Evolutionary conservation across 371 early-diverging fungal genomes (phyloP), one percentile per base, ranked within the genome.

Genomic region (Quaeritorhiza haematococci): DNA sequence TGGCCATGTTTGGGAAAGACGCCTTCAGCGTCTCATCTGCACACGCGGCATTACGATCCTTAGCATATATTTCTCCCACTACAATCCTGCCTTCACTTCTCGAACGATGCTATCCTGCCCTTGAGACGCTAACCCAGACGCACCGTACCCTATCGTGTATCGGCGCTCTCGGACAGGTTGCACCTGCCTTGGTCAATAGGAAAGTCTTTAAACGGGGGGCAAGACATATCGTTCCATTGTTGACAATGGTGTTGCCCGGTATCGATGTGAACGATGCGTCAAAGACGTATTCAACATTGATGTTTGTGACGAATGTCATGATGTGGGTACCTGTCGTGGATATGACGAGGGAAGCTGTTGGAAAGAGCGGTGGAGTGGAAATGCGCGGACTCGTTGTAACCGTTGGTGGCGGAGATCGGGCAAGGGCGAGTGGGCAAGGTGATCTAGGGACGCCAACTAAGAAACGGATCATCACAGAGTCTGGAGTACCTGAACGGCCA

Each of bases 231-330:
- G 59, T 84, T 0, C 83, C 86, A 4, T 67, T 95, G 45, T 66
- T 95, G 34, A 80, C 84, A 44, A 69, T 92, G 1, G 80, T 83
- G 1, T 79, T 91, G 7, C 94, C 93, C 0, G 95, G 94, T 17
- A 87, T 95, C 23, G 94, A 95, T 61, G 74, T 91, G 69, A 94
- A 94, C 63, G 95, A 95, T 55, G 85, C 88, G 1, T 69, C 69
- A 42, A 95, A 94, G 68, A 81, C 94, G 1, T 75, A 80, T 47
- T 70, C 79, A 21, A 77, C 93, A 0, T 58, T 91, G 19, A 61
- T 87, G 62, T 93, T 94, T 67, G 73, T 93, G n/a, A 74, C 78
- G 0, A 75, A 74, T 27, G 77, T 82, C n/a, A 46, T 86, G 8
- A 71, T 84, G 66, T 68, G 73, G 4, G 80, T 89, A 0, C 90